These are phyloP conservation scores for Seiridium unicorne DNA, from an alignment of 2,329 filamentous ascomycete species.

Conservation along the genomic window DNA sequence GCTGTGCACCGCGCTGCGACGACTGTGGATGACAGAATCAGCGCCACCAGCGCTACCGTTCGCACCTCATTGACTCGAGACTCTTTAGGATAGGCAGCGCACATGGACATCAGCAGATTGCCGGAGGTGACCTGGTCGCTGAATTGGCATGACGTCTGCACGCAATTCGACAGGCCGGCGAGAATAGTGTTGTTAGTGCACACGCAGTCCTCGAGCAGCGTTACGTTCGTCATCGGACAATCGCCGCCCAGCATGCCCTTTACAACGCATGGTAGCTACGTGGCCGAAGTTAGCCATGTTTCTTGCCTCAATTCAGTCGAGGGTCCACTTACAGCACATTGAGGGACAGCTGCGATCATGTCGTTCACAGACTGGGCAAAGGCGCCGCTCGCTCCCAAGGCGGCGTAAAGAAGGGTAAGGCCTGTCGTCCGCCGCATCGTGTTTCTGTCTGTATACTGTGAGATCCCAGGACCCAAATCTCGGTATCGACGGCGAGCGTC, in stretches of 20 bases:
- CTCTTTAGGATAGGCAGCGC: constrained; percentile 16
- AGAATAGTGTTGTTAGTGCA: constrained; percentile 14
- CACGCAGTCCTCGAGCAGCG: constrained; percentile 12
- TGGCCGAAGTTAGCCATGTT: neutral
- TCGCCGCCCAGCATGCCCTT: neutral
- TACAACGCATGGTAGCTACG: neutral
- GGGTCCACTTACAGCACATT: constrained; percentile 1
- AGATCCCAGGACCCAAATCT: neutral
- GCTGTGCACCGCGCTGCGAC: constrained; percentile 17
- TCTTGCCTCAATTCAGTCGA: neutral
- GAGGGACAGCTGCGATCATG: neutral
- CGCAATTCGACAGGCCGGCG: constrained; percentile 14
- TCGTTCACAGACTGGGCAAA: neutral
- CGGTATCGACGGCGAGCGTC: neutral
- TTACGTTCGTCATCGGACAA: constrained; percentile 13
- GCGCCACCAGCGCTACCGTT: constrained; percentile 6
- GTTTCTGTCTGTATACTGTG: neutral
- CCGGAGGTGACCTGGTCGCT: constrained; percentile 14
- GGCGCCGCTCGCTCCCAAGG: neutral
- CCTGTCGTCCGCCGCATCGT: constrained; percentile 1
- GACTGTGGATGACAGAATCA: constrained; percentile 11
- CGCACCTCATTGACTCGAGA: constrained; percentile 15
- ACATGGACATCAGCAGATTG: constrained; percentile 8
- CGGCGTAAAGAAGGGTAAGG: neutral
- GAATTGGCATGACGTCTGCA: constrained; percentile 15